Percentiles rank a stretch among this genome's conserved stretches.
phyloP scores from a whole-genome alignment of 2,329 filamentous ascomycete genomes.

The Colletotrichum costaricense region DNA sequence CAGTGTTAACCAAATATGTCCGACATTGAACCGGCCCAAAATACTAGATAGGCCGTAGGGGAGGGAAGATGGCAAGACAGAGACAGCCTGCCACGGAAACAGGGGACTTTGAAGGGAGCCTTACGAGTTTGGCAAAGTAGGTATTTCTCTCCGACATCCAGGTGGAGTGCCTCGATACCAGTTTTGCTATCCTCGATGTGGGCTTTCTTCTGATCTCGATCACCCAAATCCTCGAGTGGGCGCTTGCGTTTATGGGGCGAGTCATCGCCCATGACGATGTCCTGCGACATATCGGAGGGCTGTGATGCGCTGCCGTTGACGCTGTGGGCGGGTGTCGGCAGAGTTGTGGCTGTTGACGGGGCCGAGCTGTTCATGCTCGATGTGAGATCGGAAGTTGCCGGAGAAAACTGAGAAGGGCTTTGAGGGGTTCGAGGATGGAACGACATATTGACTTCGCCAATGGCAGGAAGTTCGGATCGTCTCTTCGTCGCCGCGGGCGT shows the following conservation, averaged over 20 bases:
- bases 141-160: conserved; percentile 76
- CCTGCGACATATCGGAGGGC: conserved; percentile 54
- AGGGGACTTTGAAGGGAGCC: conserved; percentile 58
- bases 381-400: conserved; percentile 63
- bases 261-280: conserved; percentile 60
- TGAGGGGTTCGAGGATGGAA: conserved; percentile 76
- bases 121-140: conserved; percentile 76
- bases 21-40: conserved; percentile 40
- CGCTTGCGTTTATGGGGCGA: conserved; percentile 73
- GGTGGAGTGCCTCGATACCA: conserved; percentile 73
- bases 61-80: conserved; percentile 12
- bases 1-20: conserved; percentile 56
- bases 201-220: conserved; percentile 70
- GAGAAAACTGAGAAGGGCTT: conserved; percentile 72
- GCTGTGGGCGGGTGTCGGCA: conserved; percentile 73
- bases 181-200: conserved; percentile 70
- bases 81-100: conserved; percentile 34
- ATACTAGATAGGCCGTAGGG: conserved; percentile 10
- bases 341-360: conserved; percentile 61
- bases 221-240: conserved; percentile 64
- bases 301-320: conserved; percentile 66
- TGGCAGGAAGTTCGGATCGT: conserved; percentile 37
- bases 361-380: conserved; percentile 64
- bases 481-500: conserved; percentile 36
- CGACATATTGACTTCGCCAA: conserved; percentile 65